Evolutionary conservation across 345 rosid genomes (phyloP), one percentile per base, ranked within the genome.

Genomic region (Balakata baccata): DNA sequence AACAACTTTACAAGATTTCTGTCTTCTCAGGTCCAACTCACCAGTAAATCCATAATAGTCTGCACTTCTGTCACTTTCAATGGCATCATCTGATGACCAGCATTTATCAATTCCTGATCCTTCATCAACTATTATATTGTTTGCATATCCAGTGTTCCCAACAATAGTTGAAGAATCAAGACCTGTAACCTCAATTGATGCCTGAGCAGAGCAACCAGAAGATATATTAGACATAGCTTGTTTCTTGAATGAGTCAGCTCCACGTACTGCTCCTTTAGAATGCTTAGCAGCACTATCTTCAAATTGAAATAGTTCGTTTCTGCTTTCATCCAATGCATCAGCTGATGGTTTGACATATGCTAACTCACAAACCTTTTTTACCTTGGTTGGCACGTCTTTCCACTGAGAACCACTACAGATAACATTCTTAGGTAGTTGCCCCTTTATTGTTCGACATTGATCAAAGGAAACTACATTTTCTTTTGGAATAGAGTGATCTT

Each of bases 51-150:
- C 75, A 71, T 41, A 68, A 52, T 80, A 83, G 47, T 77, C 77
- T 34, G 78, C 71, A 66, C 83, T 87, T 82, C 82, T 82, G 78
- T 82, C 85, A 69, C 86, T 84, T 75, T 80, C 87, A 73, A 71
- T 62, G 41, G 81, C 76, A 79, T 80, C 84, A 71, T 85, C 84
- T 37, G 88, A 82, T 39, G 85, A 85, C 75, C 90, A 85, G 78
- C 88, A 83, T 70, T 82, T 84, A 67, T 84, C 84, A 75, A 80
- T 81, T 4, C 68, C 77, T 3, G 86, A 87, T 72, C 86, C 86
- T 81, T 85, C 85, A 64, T 87, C 90, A 46, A 82, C 81, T 17
- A 77, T n/a, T 70, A 69, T 79, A 75, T 75, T 51, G 41, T 79
- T 68, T n/a, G 25, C 54, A 57, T 52, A 68, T 70, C 69, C 77